These are phyloP conservation scores for Bathelium albidoporum DNA, from an alignment of 495 filamentous ascomycete genomes.

Conservation along the genomic window DNA sequence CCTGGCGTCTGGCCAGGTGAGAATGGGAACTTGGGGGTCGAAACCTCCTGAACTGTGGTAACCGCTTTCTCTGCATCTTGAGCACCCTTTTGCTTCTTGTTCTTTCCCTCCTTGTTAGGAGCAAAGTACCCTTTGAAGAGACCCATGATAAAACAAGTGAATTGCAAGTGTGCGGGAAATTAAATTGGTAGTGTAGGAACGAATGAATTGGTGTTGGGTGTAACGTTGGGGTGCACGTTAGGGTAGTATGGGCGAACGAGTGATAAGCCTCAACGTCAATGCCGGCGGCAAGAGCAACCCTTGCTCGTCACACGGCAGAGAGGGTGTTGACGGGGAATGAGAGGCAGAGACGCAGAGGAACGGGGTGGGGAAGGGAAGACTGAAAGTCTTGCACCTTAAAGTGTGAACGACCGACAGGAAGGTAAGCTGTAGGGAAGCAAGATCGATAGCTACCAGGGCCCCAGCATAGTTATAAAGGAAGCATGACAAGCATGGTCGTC, in stretches of 20 bases:
- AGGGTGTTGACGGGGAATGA: not conserved
- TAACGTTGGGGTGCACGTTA: not conserved
- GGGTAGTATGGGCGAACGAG: not conserved
- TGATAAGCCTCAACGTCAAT: not conserved
- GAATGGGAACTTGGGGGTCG: not conserved
- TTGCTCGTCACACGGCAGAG: not conserved
- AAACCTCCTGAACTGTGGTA: not conserved
- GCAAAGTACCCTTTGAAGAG: conserved; percentile 6
- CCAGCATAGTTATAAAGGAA: not conserved
- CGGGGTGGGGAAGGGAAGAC: not conserved
- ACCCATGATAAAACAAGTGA: not conserved
- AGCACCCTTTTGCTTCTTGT: not conserved
- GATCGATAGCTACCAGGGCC: not conserved
- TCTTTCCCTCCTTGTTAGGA: conserved; percentile 2
- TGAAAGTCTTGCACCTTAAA: not conserved
- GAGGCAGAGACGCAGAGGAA: not conserved
- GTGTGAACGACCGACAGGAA: not conserved
- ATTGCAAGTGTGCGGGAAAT: not conserved
- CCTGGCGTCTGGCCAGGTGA: conserved; percentile 3
- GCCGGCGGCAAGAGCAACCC: not conserved
- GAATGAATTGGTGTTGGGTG: not conserved
- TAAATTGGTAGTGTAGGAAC: not conserved
- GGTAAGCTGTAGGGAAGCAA: not conserved
- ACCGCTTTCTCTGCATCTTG: not conserved
- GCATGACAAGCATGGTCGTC: not conserved